Conservation (phyloP, 169 alveolate genomes). For the Plasmodium yoelii region DNA sequence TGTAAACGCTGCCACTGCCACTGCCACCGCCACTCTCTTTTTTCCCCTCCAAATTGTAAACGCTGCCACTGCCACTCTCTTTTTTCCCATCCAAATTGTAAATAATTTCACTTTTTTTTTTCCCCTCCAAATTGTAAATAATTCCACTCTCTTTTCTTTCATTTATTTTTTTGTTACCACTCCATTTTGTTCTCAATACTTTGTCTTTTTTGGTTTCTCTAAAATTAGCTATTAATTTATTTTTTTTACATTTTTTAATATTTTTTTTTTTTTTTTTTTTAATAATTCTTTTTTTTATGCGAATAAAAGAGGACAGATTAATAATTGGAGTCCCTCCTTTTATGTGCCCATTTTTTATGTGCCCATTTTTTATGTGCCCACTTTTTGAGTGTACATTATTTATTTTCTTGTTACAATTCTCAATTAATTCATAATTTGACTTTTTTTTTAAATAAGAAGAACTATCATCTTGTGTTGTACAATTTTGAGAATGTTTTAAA, state of each 20-base stretch:
- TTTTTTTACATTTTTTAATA: not conserved
- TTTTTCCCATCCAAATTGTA: too few species aligned
- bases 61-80: too few species aligned
- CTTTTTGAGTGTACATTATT: not conserved
- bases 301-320: not conserved
- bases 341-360: not conserved
- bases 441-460: too few species aligned
- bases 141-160: not conserved
- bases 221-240: not conserved
- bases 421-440: too few species aligned
- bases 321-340: not conserved
- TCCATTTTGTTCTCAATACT: not conserved
- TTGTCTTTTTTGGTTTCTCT: not conserved
- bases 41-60: too few species aligned
- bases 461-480: too few species aligned
- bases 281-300: constrained; percentile 20
- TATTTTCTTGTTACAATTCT: not conserved
- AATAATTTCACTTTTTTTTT: too few species aligned
- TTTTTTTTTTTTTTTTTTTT: constrained; percentile 19
- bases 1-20: not conserved
- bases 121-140: too few species aligned
- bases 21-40: too few species aligned
- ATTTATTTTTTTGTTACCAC: not conserved
- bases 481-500: too few species aligned
- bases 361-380: too few species aligned